Evolutionary conservation across 331 rosid species (phyloP), one percentile per base, ranked within the genome.

Genomic region (Telfairia occidentalis): DNA sequence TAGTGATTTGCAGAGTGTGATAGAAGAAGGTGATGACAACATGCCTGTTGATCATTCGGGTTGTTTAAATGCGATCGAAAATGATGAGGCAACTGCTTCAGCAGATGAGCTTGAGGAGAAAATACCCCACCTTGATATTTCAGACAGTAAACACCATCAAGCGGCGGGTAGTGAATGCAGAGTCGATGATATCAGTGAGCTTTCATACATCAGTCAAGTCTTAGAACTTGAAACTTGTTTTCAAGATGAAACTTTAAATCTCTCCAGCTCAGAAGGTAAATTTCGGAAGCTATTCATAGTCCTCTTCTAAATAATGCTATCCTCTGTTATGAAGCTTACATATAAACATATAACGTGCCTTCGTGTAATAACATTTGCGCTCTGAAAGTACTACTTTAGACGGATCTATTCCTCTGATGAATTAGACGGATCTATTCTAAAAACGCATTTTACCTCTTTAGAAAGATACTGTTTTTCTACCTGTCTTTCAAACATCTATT

Each of bases 201-300:
- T 63, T 29, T 49, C 71, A 82, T 59, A 43, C 18, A 12, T 15
- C 16, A 30, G 9, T 64, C 80, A 34, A 78, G 58, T 59, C 66
- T 43, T 78, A 34, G 45, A 74, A 38, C 65, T 45, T 63, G 86
- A 89, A 82, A 70, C 82, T 69, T 63, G 63, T 63, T 8, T 6
- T 34, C 81, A 80, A 72, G 85, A 81, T 43, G 74, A 30, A 45
- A 26, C 9, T 45, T 43, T 75, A 60, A 78, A 78, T 74, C 86
- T 84, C 78, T 78, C 81, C 28, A 74, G 55, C 35, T 75, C 71
- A 42, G 80, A 81, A 83, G 87, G 83, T 80, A 83, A 26, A 13
- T 42, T 23, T 74, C 0, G 12, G 23, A 21, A 21, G 8, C n/a
- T 30, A 32, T 55, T 50, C 48, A n/a, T n/a, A 9, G 24, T 24